Base-by-base conservation (phyloP, 495 filamentous ascomycete genomes). In the Diplogelasinospora grovesii region DNA sequence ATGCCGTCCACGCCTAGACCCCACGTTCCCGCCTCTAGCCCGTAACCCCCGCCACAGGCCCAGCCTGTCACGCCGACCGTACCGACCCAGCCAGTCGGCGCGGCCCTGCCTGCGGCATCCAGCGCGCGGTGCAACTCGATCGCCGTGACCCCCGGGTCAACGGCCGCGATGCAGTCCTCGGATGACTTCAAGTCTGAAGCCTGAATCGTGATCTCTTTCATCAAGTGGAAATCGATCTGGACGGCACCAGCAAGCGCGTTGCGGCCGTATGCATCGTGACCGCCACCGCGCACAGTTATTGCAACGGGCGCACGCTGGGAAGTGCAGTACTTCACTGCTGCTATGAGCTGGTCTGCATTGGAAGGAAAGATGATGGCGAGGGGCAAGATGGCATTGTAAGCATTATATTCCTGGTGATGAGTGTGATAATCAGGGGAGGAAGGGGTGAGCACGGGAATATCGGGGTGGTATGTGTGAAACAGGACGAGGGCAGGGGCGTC, bases 1-100 rank as follows among this genome's bases (percentile, higher is more conserved):
- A 66, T 59, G 27, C 69, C 54, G 36, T 69, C 64, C 0, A 53
- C 55, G 3, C 61, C 63, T 3, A 70, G 30, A 5, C 66, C 66
- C 21, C 52, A 62, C 8, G 52, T 32, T 0, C 49, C 21, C 10
- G 50, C 49, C 11, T 62, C 45, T 6, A 60, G 29, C 9, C 64
- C 64, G 26, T 70, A 68, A 1, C 66, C 66, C 0, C 64, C 64
- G 29, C 57, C 53, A 11, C 40, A 53, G 1, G 57, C 50, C 61
- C 64, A 70, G 3, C 58, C 64, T 19, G 59, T 46, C 40, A 54
- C 59, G 3, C 61, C 66, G 4, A 68, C 59, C 5, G 28, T 35
- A 1, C 48, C 41, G n/a, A 57, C 49, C 3, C 48, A 25, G 4
- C 61, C 63, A 2, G 34, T 47, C 0, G 61, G 38, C 4, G 63